Evolutionary conservation across 208 protist species (phyloP), one percentile per base, ranked within the genome.

Genomic region (Leptomonas pyrrhocoris): DNA sequence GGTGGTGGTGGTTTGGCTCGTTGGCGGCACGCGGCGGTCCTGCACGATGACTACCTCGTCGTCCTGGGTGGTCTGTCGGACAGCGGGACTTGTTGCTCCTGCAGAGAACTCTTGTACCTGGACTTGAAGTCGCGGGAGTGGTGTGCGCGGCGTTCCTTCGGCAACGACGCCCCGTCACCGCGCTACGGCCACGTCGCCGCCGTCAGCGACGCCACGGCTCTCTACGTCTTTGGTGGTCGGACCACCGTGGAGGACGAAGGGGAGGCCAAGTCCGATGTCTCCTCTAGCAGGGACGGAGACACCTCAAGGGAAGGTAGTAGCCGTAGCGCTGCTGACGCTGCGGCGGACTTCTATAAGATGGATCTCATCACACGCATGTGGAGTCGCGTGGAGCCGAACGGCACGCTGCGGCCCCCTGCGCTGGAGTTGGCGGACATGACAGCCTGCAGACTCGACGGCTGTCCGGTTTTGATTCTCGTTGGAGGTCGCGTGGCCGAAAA

Each of bases 41-140:
- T 83, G 49, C 72, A 89, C 69, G 73, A 89, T 57, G 73, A 92
- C 60, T 81, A 78, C 64, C 80, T 92, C 55, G 73, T 88, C 51
- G 72, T 89, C 8, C 30, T 89, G 2, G 86, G 86, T n/a, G 86
- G 86, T 11, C 71, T 82, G 69, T 70, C 74, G 23, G 42, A 45
- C 55, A 49, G 5, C 38, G 59, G 67, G 36, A 49, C 40, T 38
- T 76, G 49, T 46, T 51, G 62, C 53, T 60, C 54, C 50, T 90
- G 84, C 69, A 49, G 36, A 28, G 51, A 81, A 25, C 63, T 87
- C 42, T 67, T 89, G 13, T 84, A 77, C 40, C 74, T 93, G n/a
- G 80, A 93, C 68, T 49, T 93, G 27, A 61, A 23, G 1, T 55
- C 49, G 25, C 53, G 61, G 25, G 69, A 73, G 60, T 93, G 84